A percentile compares a stretch with the other conserved stretches of the same genome.
phyloP scores from a whole-genome alignment of 768 basidiomycete species.

The Kondoa subrosea region DNA sequence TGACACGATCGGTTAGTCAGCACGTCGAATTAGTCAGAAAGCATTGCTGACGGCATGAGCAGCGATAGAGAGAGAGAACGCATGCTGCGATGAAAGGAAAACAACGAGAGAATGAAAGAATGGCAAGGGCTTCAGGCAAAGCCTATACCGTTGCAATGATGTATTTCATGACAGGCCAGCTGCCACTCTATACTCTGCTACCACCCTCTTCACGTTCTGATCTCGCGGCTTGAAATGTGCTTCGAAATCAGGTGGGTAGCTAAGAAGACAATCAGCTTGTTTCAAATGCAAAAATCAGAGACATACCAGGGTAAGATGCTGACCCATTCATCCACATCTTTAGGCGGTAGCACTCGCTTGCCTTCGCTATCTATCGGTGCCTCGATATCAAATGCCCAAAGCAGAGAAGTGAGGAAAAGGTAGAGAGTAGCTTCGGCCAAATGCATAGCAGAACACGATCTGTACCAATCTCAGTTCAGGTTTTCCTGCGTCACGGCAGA shows the following conservation, averaged over 20 bases:
- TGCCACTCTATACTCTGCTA: neutral
- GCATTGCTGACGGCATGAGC: too few species aligned
- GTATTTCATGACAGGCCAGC: neutral
- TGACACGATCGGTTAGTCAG: too few species aligned
- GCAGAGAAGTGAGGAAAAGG: slow-evolving; percentile 20
- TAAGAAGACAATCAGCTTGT: neutral
- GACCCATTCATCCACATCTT: slow-evolving; percentile 9
- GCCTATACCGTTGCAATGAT: too few species aligned
- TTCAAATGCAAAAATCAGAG: neutral
- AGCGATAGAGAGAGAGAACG: too few species aligned
- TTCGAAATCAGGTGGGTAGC: neutral
- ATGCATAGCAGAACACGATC: slow-evolving; percentile 18
- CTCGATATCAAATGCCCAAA: slow-evolving; percentile 17
- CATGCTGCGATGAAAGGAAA: too few species aligned
- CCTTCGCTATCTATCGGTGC: slow-evolving; percentile 10
- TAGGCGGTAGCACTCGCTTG: slow-evolving; percentile 1
- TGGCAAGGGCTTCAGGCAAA: too few species aligned
- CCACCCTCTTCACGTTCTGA: neutral
- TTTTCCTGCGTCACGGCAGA: neutral
- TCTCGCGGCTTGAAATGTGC: neutral
- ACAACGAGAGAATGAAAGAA: too few species aligned
- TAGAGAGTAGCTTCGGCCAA: slow-evolving; percentile 21
- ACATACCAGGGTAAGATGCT: slow-evolving; percentile 10
- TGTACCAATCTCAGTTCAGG: neutral
- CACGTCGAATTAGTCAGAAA: too few species aligned